phyloP scores from a whole-genome alignment of 495 filamentous ascomycete species.

The Lophiostoma macrostomum region DNA sequence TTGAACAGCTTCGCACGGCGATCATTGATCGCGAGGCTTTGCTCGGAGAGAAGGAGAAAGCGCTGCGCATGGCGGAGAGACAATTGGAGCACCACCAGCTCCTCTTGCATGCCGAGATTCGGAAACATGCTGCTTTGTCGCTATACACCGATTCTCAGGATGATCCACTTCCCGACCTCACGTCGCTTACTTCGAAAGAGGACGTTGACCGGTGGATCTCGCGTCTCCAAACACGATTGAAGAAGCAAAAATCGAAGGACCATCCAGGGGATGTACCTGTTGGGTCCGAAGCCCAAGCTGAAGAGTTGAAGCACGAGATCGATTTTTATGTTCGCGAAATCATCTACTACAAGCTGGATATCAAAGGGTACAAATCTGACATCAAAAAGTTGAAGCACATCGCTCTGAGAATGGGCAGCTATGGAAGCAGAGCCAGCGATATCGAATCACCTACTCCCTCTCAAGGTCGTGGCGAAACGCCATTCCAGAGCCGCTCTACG shows the following conservation, averaged over 20 bases:
- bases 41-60: slow-evolving; percentile 24
- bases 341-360: slow-evolving; percentile 34
- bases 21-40: slow-evolving; percentile 22
- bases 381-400: slow-evolving; percentile 29
- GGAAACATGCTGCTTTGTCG: slow-evolving; percentile 17
- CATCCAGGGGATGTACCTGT: background rate
- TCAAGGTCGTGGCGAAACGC: slow-evolving; percentile 7
- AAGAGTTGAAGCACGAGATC: slow-evolving; percentile 24
- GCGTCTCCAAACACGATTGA: slow-evolving; percentile 26
- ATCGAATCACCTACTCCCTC: slow-evolving; percentile 18
- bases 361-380: slow-evolving; percentile 33
- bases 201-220: slow-evolving; percentile 32
- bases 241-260: slow-evolving; percentile 11
- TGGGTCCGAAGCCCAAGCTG: slow-evolving; percentile 1
- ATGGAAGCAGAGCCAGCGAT: slow-evolving; percentile 19
- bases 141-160: slow-evolving; percentile 3
- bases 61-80: slow-evolving; percentile 24
- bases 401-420: slow-evolving; percentile 18
- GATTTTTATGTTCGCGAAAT: slow-evolving; percentile 35
- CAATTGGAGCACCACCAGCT: slow-evolving; percentile 29
- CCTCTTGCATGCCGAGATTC: slow-evolving; percentile 25
- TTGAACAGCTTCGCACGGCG: slow-evolving; percentile 21
- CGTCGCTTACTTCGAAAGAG: slow-evolving; percentile 25
- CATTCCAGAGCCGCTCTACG: slow-evolving; percentile 1
- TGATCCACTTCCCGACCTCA: slow-evolving; percentile 22